Conservation (phyloP, 768 basidiomycete species). For the Sarcomyxa edulis region DNA sequence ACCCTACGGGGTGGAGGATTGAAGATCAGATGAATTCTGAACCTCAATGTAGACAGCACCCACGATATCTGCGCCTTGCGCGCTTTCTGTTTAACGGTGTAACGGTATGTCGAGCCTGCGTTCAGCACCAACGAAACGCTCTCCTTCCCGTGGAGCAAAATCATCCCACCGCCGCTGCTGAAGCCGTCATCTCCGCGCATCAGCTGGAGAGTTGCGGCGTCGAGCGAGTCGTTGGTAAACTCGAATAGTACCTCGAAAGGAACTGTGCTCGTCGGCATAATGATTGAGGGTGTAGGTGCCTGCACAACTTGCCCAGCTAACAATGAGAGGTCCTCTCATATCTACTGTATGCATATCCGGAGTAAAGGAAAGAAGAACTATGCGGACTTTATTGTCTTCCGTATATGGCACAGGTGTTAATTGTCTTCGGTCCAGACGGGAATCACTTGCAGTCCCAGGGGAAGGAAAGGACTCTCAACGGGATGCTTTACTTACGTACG, state of each 20-base stretch:
- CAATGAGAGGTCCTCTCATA: too few relatives aligned
- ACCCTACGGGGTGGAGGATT: conserved; percentile 23
- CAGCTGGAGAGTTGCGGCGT: conserved; percentile 33
- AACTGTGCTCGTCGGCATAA: conserved; percentile 43
- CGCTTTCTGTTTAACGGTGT: conserved; percentile 33
- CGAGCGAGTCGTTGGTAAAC: conserved; percentile 41
- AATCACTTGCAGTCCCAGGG: too few relatives aligned
- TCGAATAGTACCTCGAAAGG: conserved; percentile 52
- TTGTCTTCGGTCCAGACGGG: too few relatives aligned
- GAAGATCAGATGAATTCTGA: neutral
- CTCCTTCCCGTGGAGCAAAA: conserved; percentile 35
- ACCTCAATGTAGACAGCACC: conserved; percentile 16
- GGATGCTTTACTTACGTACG: too few relatives aligned
- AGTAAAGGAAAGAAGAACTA: too few relatives aligned
- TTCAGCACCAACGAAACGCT: conserved; percentile 41
- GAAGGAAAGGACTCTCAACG: too few relatives aligned
- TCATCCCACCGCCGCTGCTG: conserved; percentile 22
- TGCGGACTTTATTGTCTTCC: conserved; percentile 5
- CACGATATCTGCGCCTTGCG: conserved; percentile 40
- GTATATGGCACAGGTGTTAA: neutral
- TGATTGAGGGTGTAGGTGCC: conserved; percentile 2
- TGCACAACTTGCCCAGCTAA: too few relatives aligned
- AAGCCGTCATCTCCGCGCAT: conserved; percentile 22
- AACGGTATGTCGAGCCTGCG: conserved; percentile 44
- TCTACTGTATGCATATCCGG: too few relatives aligned